Evolutionary conservation across 2,329 filamentous ascomycete genomes (phyloP).

Genomic region (Pseudogymnoascus sp.): DNA sequence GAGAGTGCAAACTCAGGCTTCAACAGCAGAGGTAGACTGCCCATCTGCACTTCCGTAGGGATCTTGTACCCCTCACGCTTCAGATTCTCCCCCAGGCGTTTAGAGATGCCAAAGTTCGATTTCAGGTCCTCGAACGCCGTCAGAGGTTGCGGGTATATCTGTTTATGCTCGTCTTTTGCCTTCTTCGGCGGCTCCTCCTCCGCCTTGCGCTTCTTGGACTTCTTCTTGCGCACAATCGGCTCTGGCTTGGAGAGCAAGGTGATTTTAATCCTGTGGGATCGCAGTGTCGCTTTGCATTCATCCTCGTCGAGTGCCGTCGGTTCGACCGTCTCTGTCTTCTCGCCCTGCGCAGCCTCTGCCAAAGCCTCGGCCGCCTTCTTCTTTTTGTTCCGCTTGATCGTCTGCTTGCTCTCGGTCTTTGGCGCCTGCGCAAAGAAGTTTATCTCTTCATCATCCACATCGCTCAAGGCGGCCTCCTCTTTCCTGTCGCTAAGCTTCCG

Average conservation of each 20-base stretch:
- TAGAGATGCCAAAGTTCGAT: conserved; percentile 63
- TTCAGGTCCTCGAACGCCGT: conserved; percentile 67
- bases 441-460: conserved; percentile 33
- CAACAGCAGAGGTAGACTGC: conserved; percentile 71
- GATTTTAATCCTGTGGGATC: conserved; percentile 77
- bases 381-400: conserved; percentile 18
- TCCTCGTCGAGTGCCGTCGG: conserved; percentile 50
- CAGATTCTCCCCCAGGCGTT: conserved; percentile 69
- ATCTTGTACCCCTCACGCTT: conserved; percentile 74
- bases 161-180: conserved; percentile 45
- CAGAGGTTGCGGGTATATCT: conserved; percentile 72
- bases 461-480: conserved; percentile 27
- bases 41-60: conserved; percentile 92
- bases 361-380: conserved; percentile 11
- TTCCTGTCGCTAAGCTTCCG: conserved; percentile 43
- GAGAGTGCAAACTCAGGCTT: conserved; percentile 43
- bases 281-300: conserved; percentile 65
- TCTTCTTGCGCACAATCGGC: conserved; percentile 44
- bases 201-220: conserved; percentile 47
- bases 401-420: conserved; percentile 28
- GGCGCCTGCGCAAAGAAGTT: conserved; percentile 49
- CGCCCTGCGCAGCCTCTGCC: conserved; percentile 7
- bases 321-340: not conserved
- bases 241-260: conserved; percentile 54
- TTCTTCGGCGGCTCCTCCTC: conserved; percentile 32